Evolutionary conservation across 2,329 filamentous ascomycete species (phyloP).

Genomic region (Aureobasidium sp.): DNA sequence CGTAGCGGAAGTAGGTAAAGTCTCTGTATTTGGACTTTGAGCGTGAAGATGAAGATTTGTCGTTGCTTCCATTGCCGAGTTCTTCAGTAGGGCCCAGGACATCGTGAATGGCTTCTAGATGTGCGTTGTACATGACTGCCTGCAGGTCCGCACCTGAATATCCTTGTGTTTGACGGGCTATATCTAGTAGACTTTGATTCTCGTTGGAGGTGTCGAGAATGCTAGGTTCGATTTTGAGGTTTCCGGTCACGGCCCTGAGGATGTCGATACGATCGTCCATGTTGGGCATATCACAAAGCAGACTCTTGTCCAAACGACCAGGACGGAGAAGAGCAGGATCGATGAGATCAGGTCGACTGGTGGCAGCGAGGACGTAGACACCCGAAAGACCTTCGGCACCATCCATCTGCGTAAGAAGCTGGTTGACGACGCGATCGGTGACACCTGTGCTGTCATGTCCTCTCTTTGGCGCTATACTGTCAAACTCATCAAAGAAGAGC

Average conservation of each 20-base stretch:
- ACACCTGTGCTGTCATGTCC: slow-evolving; percentile 96
- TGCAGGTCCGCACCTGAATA: slow-evolving; percentile 94
- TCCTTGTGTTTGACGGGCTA: slow-evolving; percentile 74
- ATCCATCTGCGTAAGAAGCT: slow-evolving; percentile 97
- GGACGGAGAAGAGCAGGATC: slow-evolving; percentile 89
- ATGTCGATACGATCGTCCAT: slow-evolving; percentile 81
- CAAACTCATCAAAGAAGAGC: slow-evolving; percentile 97
- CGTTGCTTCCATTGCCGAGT: slow-evolving; percentile 29
- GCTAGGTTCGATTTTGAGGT: slow-evolving; percentile 65
- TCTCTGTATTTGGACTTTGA: slow-evolving; percentile 32
- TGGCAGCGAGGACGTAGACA: slow-evolving; percentile 94
- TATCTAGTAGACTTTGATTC: slow-evolving; percentile 49
- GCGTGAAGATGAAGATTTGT: slow-evolving; percentile 15
- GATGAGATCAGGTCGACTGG: slow-evolving; percentile 86
- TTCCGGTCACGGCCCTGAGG: slow-evolving; percentile 71
- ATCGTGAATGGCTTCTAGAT: slow-evolving; percentile 94
- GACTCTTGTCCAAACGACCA: slow-evolving; percentile 83
- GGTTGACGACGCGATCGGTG: slow-evolving; percentile 97
- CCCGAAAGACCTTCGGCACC: slow-evolving; percentile 90
- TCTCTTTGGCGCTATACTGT: slow-evolving; percentile 93
- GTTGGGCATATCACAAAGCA: slow-evolving; percentile 83
- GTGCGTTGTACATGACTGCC: slow-evolving; percentile 90
- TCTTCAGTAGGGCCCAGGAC: slow-evolving; percentile 53
- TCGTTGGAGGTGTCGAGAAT: slow-evolving; percentile 43
- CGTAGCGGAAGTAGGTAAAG: slow-evolving; percentile 82